Evolutionary conservation across 1,139 yeast species (phyloP).

Genomic region (Pichia sp.): DNA sequence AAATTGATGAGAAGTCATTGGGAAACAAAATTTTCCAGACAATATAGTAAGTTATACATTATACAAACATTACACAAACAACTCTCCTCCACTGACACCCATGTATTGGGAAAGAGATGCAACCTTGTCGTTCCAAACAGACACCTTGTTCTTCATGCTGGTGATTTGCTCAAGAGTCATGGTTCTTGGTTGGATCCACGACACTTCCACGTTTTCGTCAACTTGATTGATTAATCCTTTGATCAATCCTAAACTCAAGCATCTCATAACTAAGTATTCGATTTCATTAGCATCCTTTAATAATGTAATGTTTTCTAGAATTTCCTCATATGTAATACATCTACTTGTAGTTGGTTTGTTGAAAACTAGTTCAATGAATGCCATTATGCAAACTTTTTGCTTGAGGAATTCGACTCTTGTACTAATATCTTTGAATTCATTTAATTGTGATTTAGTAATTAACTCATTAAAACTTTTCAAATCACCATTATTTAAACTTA

Average conservation of each 20-base stretch:
- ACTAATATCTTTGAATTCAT: slow-evolving; percentile 51
- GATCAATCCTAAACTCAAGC: slow-evolving; percentile 74
- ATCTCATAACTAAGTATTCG: slow-evolving; percentile 86
- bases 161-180: slow-evolving; percentile 75
- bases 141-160: slow-evolving; percentile 66
- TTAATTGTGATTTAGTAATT: slow-evolving; percentile 28
- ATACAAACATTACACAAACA: slow-evolving; percentile 41
- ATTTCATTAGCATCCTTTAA: slow-evolving; percentile 60
- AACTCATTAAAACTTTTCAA: slow-evolving; percentile 49
- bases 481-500: slow-evolving; percentile 73
- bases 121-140: slow-evolving; percentile 73
- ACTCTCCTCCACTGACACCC: slow-evolving; percentile 50
- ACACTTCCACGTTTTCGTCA: slow-evolving; percentile 64
- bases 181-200: slow-evolving; percentile 95
- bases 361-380: slow-evolving; percentile 83
- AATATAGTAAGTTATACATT: not conserved
- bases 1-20: too few relatives aligned
- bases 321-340: slow-evolving; percentile 63
- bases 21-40: too few relatives aligned
- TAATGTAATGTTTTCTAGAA: slow-evolving; percentile 66
- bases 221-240: slow-evolving; percentile 89
- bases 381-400: slow-evolving; percentile 89
- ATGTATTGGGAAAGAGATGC: slow-evolving; percentile 55
- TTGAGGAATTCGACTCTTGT: slow-evolving; percentile 61
- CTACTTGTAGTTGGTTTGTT: slow-evolving; percentile 70